These are phyloP conservation scores for Nymphaea colorata DNA, from an alignment of 164 flowering plant species.

Conservation along the genomic window DNA sequence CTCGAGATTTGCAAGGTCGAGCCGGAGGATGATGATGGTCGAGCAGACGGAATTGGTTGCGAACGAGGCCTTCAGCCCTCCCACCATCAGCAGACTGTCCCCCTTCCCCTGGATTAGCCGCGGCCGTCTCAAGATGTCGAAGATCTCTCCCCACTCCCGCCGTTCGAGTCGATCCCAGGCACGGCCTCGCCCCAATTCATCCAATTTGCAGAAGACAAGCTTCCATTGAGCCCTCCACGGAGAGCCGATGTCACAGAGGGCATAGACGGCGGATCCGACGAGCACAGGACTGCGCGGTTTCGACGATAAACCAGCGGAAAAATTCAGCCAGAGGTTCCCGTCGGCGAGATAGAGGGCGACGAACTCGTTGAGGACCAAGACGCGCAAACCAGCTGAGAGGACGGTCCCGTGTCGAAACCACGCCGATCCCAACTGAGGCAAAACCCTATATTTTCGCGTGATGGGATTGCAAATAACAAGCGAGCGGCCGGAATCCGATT, in stretches of 20 bases:
- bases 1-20: conserved; percentile 72
- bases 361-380: conserved; percentile 69
- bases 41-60: conserved; percentile 62
- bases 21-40: conserved; percentile 60
- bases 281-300: conserved; percentile 83
- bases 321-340: conserved; percentile 42
- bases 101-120: conserved; percentile 48
- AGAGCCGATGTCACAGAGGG: conserved; percentile 76
- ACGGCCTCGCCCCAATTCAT: conserved; percentile 12
- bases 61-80: conserved; percentile 67
- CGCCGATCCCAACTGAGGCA: conserved; percentile 88
- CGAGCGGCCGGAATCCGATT: conserved; percentile 22
- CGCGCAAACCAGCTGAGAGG: conserved; percentile 35
- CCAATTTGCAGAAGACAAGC: conserved; percentile 34
- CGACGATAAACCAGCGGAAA: conserved; percentile 65
- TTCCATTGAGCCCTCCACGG: conserved; percentile 95
- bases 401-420: conserved; percentile 96
- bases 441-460: conserved; percentile 34
- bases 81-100: conserved; percentile 55
- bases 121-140: conserved; percentile 80
- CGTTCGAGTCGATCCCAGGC: conserved; percentile 56
- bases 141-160: conserved; percentile 87
- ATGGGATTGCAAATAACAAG: conserved; percentile 73
- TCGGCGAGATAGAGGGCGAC: conserved; percentile 51
- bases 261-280: conserved; percentile 33